These are phyloP conservation scores for Tolypocladium guangdongense DNA, from an alignment of 2,329 filamentous ascomycete genomes.

Conservation along the genomic window DNA sequence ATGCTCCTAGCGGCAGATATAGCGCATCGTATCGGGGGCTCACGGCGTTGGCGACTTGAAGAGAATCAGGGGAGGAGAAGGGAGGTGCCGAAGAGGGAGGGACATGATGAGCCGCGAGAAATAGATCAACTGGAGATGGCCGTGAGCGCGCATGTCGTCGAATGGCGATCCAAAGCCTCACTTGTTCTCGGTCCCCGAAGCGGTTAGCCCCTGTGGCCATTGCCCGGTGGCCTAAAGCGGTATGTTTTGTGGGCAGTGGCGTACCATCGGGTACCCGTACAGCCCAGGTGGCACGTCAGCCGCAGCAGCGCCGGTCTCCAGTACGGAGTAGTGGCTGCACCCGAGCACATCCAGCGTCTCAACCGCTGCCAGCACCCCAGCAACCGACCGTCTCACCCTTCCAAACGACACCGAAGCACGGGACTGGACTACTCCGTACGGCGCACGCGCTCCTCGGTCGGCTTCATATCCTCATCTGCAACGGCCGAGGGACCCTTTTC, in stretches of 20 bases:
- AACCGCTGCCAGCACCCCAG: background rate
- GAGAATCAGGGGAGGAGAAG: background rate
- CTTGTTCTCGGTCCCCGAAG: constrained; percentile 10
- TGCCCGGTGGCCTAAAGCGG: background rate
- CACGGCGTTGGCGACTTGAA: background rate
- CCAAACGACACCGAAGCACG: constrained; percentile 5
- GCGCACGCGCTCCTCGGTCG: background rate
- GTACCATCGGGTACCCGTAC: too few relatives aligned
- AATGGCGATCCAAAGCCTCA: background rate
- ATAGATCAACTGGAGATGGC: background rate
- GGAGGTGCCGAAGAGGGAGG: background rate
- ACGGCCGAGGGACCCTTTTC: background rate
- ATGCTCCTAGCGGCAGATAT: background rate
- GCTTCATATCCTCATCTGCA: background rate
- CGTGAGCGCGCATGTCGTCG: background rate
- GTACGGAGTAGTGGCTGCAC: too few relatives aligned
- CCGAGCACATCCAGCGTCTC: background rate
- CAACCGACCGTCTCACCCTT: background rate
- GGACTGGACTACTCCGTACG: background rate
- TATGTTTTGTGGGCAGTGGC: background rate
- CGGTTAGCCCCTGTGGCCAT: constrained; percentile 5
- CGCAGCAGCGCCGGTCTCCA: background rate
- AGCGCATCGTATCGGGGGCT: background rate
- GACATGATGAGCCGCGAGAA: background rate
- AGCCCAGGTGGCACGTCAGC: background rate